Conservation (phyloP, 2,329 filamentous ascomycete genomes). For the Lachnum nothofagi region DNA sequence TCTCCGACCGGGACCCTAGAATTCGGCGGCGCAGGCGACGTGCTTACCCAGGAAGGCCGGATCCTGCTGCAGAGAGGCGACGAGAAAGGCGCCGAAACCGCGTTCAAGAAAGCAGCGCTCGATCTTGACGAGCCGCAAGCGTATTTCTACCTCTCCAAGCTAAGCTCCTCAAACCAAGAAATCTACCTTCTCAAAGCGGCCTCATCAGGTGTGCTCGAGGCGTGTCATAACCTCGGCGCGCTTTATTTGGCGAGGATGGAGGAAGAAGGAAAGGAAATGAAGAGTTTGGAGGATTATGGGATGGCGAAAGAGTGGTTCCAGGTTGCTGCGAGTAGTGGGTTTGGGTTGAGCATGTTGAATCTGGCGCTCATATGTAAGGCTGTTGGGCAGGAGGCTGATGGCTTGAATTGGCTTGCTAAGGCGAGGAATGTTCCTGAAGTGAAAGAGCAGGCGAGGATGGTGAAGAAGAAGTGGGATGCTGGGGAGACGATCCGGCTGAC, state of each 20-base stretch:
- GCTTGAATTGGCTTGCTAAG: slow-evolving; percentile 22
- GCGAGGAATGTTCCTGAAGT: slow-evolving; percentile 14
- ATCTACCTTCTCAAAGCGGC: slow-evolving; percentile 31
- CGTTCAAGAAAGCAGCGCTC: slow-evolving; percentile 29
- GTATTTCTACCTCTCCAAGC: slow-evolving; percentile 29
- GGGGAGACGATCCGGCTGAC: background rate
- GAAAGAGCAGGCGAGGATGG: slow-evolving; percentile 5
- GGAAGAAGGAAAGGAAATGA: slow-evolving; percentile 3
- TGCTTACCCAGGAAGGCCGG: slow-evolving; percentile 22
- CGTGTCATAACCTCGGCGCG: slow-evolving; percentile 29
- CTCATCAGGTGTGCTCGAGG: slow-evolving; percentile 27
- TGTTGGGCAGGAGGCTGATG: slow-evolving; percentile 19
- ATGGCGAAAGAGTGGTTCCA: slow-evolving; percentile 30
- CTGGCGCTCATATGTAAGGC: slow-evolving; percentile 25
- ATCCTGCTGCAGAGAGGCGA: slow-evolving; percentile 19
- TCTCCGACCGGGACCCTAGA: slow-evolving; percentile 14
- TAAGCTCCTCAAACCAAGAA: slow-evolving; percentile 18
- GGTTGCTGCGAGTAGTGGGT: slow-evolving; percentile 25
- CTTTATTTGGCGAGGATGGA: slow-evolving; percentile 22
- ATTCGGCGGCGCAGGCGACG: slow-evolving; percentile 27
- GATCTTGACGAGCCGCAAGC: slow-evolving; percentile 29
- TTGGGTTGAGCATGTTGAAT: slow-evolving; percentile 28
- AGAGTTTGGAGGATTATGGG: slow-evolving; percentile 20
- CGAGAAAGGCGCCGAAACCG: slow-evolving; percentile 17
- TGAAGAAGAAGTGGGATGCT: background rate